Percentiles rank a stretch among this genome's conserved stretches.
phyloP scores from a whole-genome alignment of 306 rosid species.

The Vicia sativa region DNA sequence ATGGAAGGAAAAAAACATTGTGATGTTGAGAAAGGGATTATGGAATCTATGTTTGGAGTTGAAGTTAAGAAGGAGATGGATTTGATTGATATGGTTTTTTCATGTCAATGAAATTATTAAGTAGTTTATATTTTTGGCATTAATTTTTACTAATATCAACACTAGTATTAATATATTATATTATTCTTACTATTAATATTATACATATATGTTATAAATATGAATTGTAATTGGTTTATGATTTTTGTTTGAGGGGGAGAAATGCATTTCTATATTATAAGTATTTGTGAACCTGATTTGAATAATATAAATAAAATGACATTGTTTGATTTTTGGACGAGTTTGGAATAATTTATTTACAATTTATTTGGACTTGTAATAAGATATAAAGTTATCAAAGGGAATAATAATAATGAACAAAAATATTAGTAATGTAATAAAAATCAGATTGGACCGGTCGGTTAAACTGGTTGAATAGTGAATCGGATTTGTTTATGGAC shows the following conservation, averaged over 20 bases:
- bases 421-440: no score
- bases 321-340: neutral
- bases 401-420: no score
- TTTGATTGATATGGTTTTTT: slow-evolving; percentile 75
- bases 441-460: no score
- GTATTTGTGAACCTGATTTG: neutral
- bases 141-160: neutral
- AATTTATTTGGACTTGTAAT: neutral
- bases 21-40: slow-evolving; percentile 39
- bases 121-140: neutral
- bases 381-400: neutral
- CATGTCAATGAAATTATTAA: slow-evolving; percentile 41
- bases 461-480: no score
- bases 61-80: slow-evolving; percentile 75
- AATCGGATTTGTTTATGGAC: no score
- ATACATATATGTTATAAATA: slow-evolving; percentile 13
- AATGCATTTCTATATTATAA: neutral
- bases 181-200: neutral
- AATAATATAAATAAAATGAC: neutral
- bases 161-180: neutral
- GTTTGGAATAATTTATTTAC: neutral
- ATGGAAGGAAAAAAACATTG: slow-evolving; percentile 25
- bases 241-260: slow-evolving; percentile 1
- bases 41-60: slow-evolving; percentile 35
- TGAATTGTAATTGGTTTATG: neutral